Base-by-base conservation (phyloP, 108 stramenopile genomes). In the Cyclotella atomus region DNA sequence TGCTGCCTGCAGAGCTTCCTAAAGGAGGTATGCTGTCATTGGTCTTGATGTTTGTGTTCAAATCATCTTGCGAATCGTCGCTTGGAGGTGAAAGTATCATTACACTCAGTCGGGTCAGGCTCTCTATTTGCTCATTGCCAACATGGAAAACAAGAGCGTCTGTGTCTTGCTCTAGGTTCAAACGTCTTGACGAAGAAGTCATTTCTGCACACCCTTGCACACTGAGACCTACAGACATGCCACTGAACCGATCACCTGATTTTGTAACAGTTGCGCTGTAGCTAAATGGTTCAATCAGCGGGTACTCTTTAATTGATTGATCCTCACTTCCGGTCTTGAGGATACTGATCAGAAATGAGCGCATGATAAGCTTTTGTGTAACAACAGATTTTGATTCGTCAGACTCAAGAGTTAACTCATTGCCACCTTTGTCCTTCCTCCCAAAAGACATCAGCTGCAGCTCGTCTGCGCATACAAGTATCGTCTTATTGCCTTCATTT, bases 231-330 rank as follows among this genome's bases (percentile, higher is more conserved):
- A 46, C 60, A 4, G 49, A 30, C 21, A 83, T 59, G 7, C 72
- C 64, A 16, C 56, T 33, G 33, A 83, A 83, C 45, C 82, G 33
- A 21, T 82, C 50, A 0, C 71, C 65, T 7, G 44, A 25, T 47
- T 72, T 50, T 33, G 47, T 74, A 14, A 71, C 46, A 46, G 54
- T 65, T 15, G 77, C 82, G 28, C 66, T 52, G 71, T 83, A 83
- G 45, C 65, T 74, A 44, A 83, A 62, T 45, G 82, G 82, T n/a
- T 72, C 65, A 34, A 83, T 54, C 6, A 83, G 53, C 5, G 77
- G 82, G 60, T 62, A 68, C n/a, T 71, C 29, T 19, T 54, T 33
- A 2, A 46, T 32, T 4, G 30, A 21, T 44, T 43, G 38, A 12
- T 34, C 38, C 17, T 54, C 53, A 32, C 12, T 36, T 16, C 70